Evolutionary conservation across 768 basidiomycete genomes (phyloP).

Genomic region (Rhodocollybia butyracea): DNA sequence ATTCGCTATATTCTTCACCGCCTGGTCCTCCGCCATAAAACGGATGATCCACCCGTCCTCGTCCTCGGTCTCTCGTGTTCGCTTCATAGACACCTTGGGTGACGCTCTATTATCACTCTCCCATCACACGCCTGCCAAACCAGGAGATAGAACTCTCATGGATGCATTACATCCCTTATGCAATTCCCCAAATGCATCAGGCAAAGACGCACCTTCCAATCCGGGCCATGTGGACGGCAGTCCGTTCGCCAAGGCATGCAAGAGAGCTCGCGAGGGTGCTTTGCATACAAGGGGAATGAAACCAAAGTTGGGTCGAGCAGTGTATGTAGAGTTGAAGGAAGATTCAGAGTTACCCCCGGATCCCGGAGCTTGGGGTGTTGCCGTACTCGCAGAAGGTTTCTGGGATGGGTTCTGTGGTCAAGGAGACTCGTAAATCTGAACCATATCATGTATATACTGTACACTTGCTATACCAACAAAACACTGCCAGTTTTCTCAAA

Average conservation of each 20-base stretch:
- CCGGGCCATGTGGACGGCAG: conserved; percentile 10
- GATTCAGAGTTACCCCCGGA: conserved; percentile 37
- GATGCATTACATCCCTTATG: conserved; percentile 52
- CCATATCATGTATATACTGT: no score
- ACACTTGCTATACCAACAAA: no score
- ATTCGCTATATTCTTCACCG: conserved; percentile 42
- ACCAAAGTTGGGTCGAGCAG: conserved; percentile 46
- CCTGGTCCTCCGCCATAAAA: conserved; percentile 25
- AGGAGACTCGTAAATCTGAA: neutral
- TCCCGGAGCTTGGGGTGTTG: conserved; percentile 56
- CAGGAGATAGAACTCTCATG: conserved; percentile 54
- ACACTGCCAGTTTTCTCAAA: no score
- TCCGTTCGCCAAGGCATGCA: conserved; percentile 27
- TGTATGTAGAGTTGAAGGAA: conserved; percentile 28
- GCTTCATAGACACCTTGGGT: conserved; percentile 14
- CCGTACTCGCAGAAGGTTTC: conserved; percentile 38
- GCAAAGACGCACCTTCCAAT: neutral
- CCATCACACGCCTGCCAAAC: conserved; percentile 47
- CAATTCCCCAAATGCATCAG: conserved; percentile 16
- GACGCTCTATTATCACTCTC: conserved; percentile 28
- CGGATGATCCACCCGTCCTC: neutral
- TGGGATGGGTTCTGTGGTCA: conserved; percentile 15
- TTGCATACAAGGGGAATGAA: conserved; percentile 44
- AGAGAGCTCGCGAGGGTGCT: conserved; percentile 39
- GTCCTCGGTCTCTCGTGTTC: neutral